Evolutionary conservation across 305 asterid genomes (phyloP), one percentile per base, ranked within the genome.

Genomic region (Fraxinus greggii): DNA sequence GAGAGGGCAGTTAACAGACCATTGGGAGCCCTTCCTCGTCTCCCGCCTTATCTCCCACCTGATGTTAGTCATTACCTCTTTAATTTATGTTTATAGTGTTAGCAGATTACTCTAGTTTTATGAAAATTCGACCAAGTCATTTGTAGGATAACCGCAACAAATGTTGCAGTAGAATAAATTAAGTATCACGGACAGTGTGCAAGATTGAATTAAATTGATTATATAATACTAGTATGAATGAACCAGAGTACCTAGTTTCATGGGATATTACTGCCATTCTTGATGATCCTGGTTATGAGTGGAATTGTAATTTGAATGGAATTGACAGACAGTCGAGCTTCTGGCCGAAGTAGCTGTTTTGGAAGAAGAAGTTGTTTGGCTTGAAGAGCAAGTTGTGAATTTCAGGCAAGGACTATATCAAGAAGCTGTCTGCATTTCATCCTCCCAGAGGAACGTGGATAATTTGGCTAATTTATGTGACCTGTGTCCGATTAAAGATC

Each of bases 261-360:
- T 67, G 74, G 1, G 74, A 59, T 59, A 59, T 23, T 59, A 59
- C 29, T 59, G 31, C 31, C 70, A 59, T 59, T 23, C 70, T 59
- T 59, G 70, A 59, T 59, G 70, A 23, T 59, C 31, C 19, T 69
- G 12, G 3, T 26, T 75, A 69, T 54, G 61, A 36, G 72, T 73
- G 79, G 76, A 76, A 54, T 61, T 76, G 77, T 80, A 19, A 40
- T 83, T 81, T 12, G 56, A 26, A 42, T 76, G 73, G 73, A 82
- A 59, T 59, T 6, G 77, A 75, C 78, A 95, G 98, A 95, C 97
- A 42, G 82, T 91, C 42, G 97, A 95, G 91, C 98, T 95, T 85
- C 89, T 95, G 17, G 98, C 98, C 79, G 98, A 95, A 80, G 98
- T 95, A 15, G 98, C 98, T 67, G 98, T 95, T 80, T 89, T 95